Evolutionary conservation across 2,329 filamentous ascomycete species (phyloP), one percentile per base, ranked within the genome.

Genomic region (Coleophoma cylindrospora): DNA sequence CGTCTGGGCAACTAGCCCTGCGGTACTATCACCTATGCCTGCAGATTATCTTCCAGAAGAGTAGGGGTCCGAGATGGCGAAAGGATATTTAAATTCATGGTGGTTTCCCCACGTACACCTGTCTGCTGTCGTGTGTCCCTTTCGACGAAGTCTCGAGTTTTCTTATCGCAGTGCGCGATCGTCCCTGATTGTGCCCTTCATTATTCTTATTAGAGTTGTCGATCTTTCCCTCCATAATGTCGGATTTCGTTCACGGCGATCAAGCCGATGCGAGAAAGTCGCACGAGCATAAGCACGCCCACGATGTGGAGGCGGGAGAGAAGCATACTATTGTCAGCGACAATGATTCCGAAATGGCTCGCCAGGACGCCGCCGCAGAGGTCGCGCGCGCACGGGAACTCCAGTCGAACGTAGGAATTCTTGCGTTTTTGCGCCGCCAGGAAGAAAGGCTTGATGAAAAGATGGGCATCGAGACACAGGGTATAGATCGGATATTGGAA

Each of bases 391-490:
- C 61, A 4, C 50, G 53, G 38, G 52, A 63, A 21, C 52, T 64
- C 8, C 59, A 57, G 40, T 38, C 58, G 14, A 49, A 53, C 10
- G 53, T 47, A 21, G 56, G 56, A 6, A 45, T 63, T 41, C 44
- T 64, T 34, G 47, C 52, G 10, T 52, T 11, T 6, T 50, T 74
- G 49, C 62, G 67, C 32, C 47, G 54, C 33, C 61, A 66, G 40
- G 73, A 75, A 54, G 63, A 67, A 40, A 65, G 64, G 58, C 64
- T 75, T 43, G 73, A 75, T 57, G 61, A 61, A 41, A 73, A 71
- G 56, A 62, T 74, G 50, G 71, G 71, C 19, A 68, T 75, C 45
- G 73, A 76, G 57, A 72, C 70, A 3, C 70, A 74, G 52, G 73
- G 73, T 19, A 70, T 75, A 32, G 71, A 74, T 50, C 68, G 72